Conservation (phyloP, 257 asterid species). For the Solanum chilense region DNA sequence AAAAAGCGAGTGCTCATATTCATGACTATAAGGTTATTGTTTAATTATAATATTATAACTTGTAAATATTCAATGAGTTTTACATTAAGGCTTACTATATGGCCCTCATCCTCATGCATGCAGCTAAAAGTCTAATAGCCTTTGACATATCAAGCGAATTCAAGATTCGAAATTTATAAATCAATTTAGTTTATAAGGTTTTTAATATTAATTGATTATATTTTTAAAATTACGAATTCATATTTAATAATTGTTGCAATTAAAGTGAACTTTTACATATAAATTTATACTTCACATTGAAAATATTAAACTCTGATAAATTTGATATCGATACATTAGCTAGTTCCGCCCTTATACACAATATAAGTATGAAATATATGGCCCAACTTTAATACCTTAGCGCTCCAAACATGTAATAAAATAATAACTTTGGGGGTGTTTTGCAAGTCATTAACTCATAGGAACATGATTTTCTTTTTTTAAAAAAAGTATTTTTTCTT, state of each 20-base stretch:
- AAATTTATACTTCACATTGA: background rate
- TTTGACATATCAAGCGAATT: background rate
- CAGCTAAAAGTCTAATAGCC: background rate
- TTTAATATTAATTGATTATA: too few relatives aligned
- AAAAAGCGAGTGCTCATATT: background rate
- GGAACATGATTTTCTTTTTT: too few relatives aligned
- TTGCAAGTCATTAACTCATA: too few relatives aligned
- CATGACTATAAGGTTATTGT: background rate
- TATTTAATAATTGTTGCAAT: background rate
- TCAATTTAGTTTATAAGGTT: fast-evolving
- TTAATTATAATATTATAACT: background rate
- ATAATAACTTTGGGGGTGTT: too few relatives aligned
- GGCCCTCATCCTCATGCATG: background rate
- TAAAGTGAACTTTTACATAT: background rate
- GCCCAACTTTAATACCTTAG: too few relatives aligned
- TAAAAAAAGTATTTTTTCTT: too few relatives aligned
- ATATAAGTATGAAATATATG: background rate
- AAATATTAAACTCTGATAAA: fast-evolving
- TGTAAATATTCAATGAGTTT: background rate
- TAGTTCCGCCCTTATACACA: background rate
- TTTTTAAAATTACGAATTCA: background rate
- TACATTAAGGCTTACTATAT: background rate
- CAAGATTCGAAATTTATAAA: background rate
- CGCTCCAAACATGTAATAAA: too few relatives aligned
- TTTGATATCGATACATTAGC: background rate